Conservation (phyloP, 2,329 filamentous ascomycete species). For the Aspergillus texensis region DNA sequence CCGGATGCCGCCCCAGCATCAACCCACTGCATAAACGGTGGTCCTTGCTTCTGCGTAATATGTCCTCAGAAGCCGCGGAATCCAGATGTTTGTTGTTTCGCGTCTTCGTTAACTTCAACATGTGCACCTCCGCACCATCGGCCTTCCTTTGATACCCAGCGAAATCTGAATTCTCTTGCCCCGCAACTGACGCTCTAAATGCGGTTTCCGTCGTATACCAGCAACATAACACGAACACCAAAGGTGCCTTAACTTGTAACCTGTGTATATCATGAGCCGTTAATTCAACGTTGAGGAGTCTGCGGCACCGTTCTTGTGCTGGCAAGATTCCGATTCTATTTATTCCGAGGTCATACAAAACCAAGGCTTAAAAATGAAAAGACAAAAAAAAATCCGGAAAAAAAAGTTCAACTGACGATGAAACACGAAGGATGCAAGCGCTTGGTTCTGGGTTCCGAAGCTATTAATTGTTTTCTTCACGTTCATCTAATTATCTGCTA, state of each 20-base stretch:
- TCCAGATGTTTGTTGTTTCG: slow-evolving; percentile 29
- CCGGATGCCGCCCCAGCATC: slow-evolving; percentile 79
- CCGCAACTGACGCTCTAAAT: slow-evolving; percentile 24
- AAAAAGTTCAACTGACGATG: slow-evolving; percentile 22
- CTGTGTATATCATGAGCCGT: slow-evolving; percentile 25
- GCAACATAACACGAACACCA: slow-evolving; percentile 10
- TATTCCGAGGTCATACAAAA: slow-evolving; percentile 12
- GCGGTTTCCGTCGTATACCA: slow-evolving; percentile 21
- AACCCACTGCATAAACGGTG: slow-evolving; percentile 68
- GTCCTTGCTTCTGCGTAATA: slow-evolving; percentile 15
- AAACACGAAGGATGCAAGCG: slow-evolving; percentile 33
- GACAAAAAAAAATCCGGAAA: slow-evolving; percentile 16
- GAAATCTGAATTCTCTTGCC: slow-evolving; percentile 26
- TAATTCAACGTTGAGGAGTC: slow-evolving; percentile 15
- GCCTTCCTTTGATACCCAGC: slow-evolving; percentile 42
- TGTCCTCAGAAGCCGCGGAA: slow-evolving; percentile 26
- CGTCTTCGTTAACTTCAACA: slow-evolving; percentile 27
- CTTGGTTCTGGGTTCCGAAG: slow-evolving; percentile 32
- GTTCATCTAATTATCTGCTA: slow-evolving; percentile 36
- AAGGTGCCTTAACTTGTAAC: slow-evolving; percentile 18
- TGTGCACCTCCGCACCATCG: slow-evolving; percentile 29
- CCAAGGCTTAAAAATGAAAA: slow-evolving; percentile 16
- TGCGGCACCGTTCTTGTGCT: slow-evolving; percentile 18
- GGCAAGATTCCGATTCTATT: slow-evolving; percentile 18
- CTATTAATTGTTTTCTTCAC: slow-evolving; percentile 30